Conservation (phyloP, 2,329 filamentous ascomycete species). For the Aureobasidium sp. region DNA sequence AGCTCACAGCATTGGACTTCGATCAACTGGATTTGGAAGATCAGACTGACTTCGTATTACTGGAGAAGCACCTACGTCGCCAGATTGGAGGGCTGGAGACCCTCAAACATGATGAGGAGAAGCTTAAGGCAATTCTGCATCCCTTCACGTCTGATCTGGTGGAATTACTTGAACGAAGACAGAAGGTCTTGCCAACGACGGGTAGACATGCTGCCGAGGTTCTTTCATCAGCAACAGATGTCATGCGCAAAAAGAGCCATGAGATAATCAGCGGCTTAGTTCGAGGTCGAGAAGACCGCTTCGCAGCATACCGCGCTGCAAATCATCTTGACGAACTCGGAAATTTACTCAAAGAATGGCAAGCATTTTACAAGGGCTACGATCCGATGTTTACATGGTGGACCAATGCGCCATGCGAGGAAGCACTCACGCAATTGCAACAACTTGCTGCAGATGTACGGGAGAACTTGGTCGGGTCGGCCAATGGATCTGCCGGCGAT, state of each 20-base stretch:
- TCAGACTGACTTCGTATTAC: constrained; percentile 44
- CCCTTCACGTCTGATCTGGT: constrained; percentile 40
- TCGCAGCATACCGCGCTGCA: constrained; percentile 43
- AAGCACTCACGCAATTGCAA: constrained; percentile 34
- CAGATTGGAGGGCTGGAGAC: constrained; percentile 27
- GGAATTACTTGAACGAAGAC: constrained; percentile 43
- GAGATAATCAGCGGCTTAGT: constrained; percentile 19
- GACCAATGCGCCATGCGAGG: constrained; percentile 41
- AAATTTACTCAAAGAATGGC: constrained; percentile 41
- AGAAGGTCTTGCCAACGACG: constrained; percentile 39
- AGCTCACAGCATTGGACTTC: constrained; percentile 33
- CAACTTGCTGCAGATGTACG: constrained; percentile 35
- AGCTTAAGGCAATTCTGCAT: constrained; percentile 29
- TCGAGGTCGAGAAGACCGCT: constrained; percentile 31
- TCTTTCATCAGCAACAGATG: constrained; percentile 29
- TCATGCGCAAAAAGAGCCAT: constrained; percentile 29
- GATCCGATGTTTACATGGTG: constrained; percentile 54
- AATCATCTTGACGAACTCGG: constrained; percentile 38
- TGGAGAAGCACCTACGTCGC: constrained; percentile 40
- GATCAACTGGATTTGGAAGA: constrained; percentile 37
- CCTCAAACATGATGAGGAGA: constrained; percentile 12
- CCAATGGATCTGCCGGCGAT: constrained; percentile 38
- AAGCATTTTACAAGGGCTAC: constrained; percentile 48
- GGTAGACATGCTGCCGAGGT: constrained; percentile 38
- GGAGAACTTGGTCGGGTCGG: constrained; percentile 40